phyloP scores from a whole-genome alignment of 768 basidiomycete genomes.

The Amyloporia xantha region DNA sequence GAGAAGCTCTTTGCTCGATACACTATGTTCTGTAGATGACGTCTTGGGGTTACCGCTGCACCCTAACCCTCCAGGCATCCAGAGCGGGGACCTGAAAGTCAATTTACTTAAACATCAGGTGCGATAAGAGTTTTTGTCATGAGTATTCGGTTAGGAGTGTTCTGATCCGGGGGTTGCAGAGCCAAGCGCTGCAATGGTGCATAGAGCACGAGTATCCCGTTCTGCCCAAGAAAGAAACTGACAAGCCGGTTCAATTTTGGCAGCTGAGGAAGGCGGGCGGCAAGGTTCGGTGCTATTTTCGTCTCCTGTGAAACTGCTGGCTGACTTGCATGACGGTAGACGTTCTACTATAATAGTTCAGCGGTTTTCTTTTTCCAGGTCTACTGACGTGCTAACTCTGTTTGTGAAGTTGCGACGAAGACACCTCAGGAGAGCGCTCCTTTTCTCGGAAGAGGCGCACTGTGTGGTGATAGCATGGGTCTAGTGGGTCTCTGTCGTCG shows the following conservation, averaged over 20 bases:
- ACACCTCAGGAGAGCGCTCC: constrained; percentile 65
- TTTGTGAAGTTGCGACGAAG: constrained; percentile 63
- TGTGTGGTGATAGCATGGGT: constrained; percentile 90
- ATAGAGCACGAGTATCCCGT: constrained; percentile 72
- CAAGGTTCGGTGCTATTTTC: constrained; percentile 38
- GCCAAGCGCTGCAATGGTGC: constrained; percentile 84
- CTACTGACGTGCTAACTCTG: neutral
- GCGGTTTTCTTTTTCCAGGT: neutral
- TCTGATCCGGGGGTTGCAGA: too few species aligned
- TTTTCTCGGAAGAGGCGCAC: constrained; percentile 71
- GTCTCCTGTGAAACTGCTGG: neutral
- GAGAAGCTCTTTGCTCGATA: constrained; percentile 64
- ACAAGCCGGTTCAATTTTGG: constrained; percentile 89
- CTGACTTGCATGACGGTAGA: constrained; percentile 9
- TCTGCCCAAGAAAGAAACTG: constrained; percentile 57
- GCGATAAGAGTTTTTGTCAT: constrained; percentile 1
- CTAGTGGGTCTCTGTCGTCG: constrained; percentile 30
- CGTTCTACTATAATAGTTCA: constrained; percentile 35
- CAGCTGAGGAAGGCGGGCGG: constrained; percentile 49
- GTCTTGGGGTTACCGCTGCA: constrained; percentile 65
- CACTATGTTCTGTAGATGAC: constrained; percentile 61
- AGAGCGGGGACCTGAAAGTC: constrained; percentile 58
- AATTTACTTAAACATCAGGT: constrained; percentile 84
- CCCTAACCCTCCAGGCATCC: constrained; percentile 63
- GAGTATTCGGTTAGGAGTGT: constrained; percentile 1